These are phyloP conservation scores for Steccherinum ochraceum DNA, from an alignment of 768 basidiomycete genomes.

Conservation along the genomic window DNA sequence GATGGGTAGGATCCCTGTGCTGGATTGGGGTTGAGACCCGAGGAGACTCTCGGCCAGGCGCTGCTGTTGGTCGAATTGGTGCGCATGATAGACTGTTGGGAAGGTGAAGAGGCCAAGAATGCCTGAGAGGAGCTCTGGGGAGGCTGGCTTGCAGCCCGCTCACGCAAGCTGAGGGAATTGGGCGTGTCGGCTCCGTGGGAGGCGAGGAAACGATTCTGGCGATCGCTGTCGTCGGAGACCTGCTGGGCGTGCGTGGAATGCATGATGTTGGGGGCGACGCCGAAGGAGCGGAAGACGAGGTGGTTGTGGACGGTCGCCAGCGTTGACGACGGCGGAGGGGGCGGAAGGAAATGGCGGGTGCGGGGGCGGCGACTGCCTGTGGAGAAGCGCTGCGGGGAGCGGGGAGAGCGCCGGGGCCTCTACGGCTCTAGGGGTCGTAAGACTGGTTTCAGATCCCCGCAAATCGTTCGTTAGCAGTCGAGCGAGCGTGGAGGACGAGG, in stretches of 20 bases:
- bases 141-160: slow-evolving; percentile 68
- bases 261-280: too few relatives aligned
- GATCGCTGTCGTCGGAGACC: slow-evolving; percentile 46
- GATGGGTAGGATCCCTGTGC: slow-evolving; percentile 32
- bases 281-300: too few relatives aligned
- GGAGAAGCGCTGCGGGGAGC: too few relatives aligned
- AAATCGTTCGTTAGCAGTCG: too few relatives aligned
- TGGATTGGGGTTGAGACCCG: slow-evolving; percentile 37
- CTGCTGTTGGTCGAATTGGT: slow-evolving; percentile 32
- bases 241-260: slow-evolving; percentile 27
- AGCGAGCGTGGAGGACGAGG: too few relatives aligned
- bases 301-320: too few relatives aligned
- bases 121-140: slow-evolving; percentile 44
- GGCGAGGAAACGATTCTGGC: slow-evolving; percentile 57
- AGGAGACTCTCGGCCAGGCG: slow-evolving; percentile 30
- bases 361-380: too few relatives aligned
- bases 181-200: slow-evolving; percentile 34
- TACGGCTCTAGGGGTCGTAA: too few relatives aligned
- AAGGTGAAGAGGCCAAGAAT: slow-evolving; percentile 41
- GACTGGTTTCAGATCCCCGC: too few relatives aligned
- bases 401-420: too few relatives aligned
- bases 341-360: too few relatives aligned
- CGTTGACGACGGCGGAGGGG: too few relatives aligned
- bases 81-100: slow-evolving; percentile 45
- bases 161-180: slow-evolving; percentile 40